Evolutionary conservation across 176 grass and related monocot species (phyloP).

Genomic region (Phyllostachys edulis): DNA sequence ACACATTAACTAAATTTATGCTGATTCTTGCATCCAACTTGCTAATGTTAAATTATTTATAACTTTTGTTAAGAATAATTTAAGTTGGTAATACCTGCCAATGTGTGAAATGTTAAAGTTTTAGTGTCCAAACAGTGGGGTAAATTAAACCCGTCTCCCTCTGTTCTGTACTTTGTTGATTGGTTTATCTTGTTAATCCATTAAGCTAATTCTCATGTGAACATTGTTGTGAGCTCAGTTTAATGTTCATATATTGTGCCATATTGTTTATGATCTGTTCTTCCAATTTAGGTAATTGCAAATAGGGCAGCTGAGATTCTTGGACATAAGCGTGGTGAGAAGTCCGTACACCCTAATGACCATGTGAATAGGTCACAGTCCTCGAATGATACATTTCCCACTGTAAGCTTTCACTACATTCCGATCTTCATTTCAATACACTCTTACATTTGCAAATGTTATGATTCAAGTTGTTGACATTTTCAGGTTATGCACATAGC

Average conservation of each 20-base stretch:
- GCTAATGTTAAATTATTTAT: conserved; percentile 4
- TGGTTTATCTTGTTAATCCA: neutral
- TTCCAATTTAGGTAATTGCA: conserved; percentile 78
- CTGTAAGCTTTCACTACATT: conserved; percentile 61
- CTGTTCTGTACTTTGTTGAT: neutral
- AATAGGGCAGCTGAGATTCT: conserved; percentile 96
- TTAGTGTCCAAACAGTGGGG: neutral
- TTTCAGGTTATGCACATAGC: conserved; percentile 99
- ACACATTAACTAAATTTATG: conserved; percentile 6
- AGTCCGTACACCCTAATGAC: conserved; percentile 97
- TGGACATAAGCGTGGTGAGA: conserved; percentile 84
- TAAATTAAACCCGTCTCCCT: neutral
- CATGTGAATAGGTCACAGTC: conserved; percentile 98
- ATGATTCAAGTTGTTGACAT: conserved; percentile 36
- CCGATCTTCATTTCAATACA: neutral
- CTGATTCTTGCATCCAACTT: neutral
- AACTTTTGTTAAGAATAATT: neutral
- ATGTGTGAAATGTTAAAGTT: conserved; percentile 6
- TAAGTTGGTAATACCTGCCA: neutral
- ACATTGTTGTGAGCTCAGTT: neutral
- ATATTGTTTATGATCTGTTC: conserved; percentile 30
- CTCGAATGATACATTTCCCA: conserved; percentile 99
- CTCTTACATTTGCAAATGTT: neutral
- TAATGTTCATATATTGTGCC: conserved; percentile 1
- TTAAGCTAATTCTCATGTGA: conserved; percentile 4